These are phyloP conservation scores for Filobasidium floriforme DNA, from an alignment of 768 basidiomycete genomes.

Conservation along the genomic window DNA sequence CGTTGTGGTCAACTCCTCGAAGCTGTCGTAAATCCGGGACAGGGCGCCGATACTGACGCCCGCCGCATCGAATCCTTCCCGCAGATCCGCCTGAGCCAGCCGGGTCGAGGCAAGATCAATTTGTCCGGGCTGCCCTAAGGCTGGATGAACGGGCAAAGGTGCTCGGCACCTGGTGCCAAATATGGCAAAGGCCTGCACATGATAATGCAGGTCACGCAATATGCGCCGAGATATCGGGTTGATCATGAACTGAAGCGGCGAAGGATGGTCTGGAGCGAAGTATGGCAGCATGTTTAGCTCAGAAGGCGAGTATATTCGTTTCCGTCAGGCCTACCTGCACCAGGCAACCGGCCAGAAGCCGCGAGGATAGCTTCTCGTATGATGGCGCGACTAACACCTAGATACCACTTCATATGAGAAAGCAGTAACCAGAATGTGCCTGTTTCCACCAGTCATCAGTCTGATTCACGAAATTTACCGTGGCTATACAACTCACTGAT, in stretches of 20 bases:
- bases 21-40: background rate
- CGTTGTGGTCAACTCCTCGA: background rate
- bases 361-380: background rate
- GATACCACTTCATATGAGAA: constrained; percentile 19
- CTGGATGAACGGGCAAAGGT: background rate
- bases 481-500: background rate
- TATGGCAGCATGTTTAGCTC: background rate
- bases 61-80: background rate
- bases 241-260: constrained; percentile 1
- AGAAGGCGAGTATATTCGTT: background rate
- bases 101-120: background rate
- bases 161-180: background rate
- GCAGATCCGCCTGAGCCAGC: background rate
- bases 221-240: background rate
- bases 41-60: background rate
- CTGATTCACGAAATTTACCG: background rate
- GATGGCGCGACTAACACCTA: constrained; percentile 6
- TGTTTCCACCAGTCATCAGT: background rate
- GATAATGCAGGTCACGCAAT: background rate
- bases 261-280: background rate
- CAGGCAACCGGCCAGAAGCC: background rate
- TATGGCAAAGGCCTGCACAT: background rate
- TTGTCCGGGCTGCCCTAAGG: background rate
- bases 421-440: constrained; percentile 14
- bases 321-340: background rate